Conservation (phyloP, 2,329 filamentous ascomycete genomes). For the Penicillium sp. region DNA sequence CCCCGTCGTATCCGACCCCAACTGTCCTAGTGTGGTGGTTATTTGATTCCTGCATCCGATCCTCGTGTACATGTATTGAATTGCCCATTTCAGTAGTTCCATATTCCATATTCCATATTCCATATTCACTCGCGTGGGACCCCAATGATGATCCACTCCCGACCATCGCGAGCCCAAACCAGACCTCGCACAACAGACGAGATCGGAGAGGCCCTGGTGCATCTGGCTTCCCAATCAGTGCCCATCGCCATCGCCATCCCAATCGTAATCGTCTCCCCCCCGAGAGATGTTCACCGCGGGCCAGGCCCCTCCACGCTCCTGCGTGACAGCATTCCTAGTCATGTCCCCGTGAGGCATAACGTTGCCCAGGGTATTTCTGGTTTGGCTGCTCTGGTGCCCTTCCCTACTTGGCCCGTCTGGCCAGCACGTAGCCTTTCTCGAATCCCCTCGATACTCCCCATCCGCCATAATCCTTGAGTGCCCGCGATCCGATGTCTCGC, state of each 20-base stretch:
- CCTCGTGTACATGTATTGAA: no score
- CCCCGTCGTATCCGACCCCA: no score
- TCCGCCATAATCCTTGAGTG: no score
- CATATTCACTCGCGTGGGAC: neutral
- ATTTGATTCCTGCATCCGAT: no score
- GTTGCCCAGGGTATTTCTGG: neutral
- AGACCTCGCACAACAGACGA: conserved; percentile 15
- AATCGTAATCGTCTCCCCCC: no score
- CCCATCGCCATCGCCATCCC: no score
- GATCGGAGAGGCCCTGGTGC: neutral
- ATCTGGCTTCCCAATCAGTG: no score
- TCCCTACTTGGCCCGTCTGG: neutral
- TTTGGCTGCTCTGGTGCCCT: neutral
- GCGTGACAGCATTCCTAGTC: conserved; percentile 22
- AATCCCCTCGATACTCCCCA: conserved; percentile 1
- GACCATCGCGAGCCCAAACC: neutral
- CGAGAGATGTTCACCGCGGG: neutral
- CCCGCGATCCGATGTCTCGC: no score
- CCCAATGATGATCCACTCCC: neutral
- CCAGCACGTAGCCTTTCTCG: neutral
- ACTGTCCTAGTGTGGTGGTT: no score
- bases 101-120: no score
- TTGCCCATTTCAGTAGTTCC: no score
- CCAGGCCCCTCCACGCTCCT: neutral
- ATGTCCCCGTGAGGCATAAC: no score